phyloP scores from a whole-genome alignment of 1,284 basidiomycete species.

The Melampsora americana region DNA sequence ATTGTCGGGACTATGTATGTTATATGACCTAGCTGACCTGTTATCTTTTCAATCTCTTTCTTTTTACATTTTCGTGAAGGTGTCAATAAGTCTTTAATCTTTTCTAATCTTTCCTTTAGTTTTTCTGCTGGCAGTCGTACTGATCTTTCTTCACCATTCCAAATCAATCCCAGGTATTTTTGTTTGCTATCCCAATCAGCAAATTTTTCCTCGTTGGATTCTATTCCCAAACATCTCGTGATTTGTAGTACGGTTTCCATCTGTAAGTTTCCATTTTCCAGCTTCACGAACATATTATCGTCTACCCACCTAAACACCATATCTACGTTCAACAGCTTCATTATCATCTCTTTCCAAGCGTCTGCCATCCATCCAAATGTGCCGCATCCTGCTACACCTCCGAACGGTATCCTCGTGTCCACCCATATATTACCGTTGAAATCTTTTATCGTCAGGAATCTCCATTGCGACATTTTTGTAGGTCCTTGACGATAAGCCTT shows the following conservation, averaged over 20 bases:
- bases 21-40: background rate
- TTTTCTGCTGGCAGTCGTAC: background rate
- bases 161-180: slow-evolving; percentile 12
- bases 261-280: background rate
- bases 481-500: slow-evolving; percentile 12
- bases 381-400: too few species aligned
- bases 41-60: background rate
- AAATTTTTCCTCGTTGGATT: background rate
- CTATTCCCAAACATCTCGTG: background rate
- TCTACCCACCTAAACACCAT: slow-evolving; percentile 3
- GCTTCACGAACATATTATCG: background rate
- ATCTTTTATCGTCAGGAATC: background rate
- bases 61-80: background rate
- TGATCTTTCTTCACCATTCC: slow-evolving; percentile 1
- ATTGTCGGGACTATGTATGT: background rate
- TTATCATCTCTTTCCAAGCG: background rate
- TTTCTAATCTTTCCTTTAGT: background rate
- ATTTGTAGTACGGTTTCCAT: background rate
- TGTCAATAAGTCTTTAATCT: background rate
- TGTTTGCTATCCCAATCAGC: background rate
- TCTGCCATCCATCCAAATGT: background rate
- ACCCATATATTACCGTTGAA: background rate
- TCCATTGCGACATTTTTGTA: background rate
- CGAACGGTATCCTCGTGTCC: background rate
- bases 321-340: background rate